Percentiles rank a stretch among this genome's conserved stretches.
Conservation (phyloP, 1,284 basidiomycete genomes). For the Prillingera fragicola region DNA sequence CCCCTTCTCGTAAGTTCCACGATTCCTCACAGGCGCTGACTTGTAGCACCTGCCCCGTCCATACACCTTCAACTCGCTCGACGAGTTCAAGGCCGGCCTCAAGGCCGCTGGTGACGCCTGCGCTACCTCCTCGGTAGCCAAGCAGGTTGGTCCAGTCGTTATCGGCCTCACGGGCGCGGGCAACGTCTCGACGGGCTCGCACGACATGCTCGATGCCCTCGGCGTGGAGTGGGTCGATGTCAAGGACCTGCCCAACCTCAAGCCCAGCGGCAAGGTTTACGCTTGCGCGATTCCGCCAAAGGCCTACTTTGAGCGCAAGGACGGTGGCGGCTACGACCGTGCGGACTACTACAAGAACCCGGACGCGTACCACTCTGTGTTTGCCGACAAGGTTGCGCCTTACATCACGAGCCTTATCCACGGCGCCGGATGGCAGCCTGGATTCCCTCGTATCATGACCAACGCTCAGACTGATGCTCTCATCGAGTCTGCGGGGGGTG, state of each 20-base stretch:
- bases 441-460: slow-evolving; percentile 71
- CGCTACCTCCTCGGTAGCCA: slow-evolving; percentile 4
- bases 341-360: slow-evolving; percentile 68
- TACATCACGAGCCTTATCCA: slow-evolving; percentile 78
- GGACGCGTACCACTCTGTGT: slow-evolving; percentile 60
- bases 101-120: slow-evolving; percentile 55
- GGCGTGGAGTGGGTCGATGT: slow-evolving; percentile 60
- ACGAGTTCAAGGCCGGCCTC: slow-evolving; percentile 58
- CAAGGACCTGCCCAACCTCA: slow-evolving; percentile 56
- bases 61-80: slow-evolving; percentile 62
- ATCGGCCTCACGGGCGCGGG: slow-evolving; percentile 76
- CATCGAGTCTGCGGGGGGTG: slow-evolving; percentile 51
- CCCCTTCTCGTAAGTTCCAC: slow-evolving; percentile 64
- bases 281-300: slow-evolving; percentile 65
- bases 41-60: slow-evolving; percentile 70
- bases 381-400: slow-evolving; percentile 69
- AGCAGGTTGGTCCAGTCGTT: slow-evolving; percentile 69
- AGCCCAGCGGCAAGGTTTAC: slow-evolving; percentile 59
- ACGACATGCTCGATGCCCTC: slow-evolving; percentile 65
- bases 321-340: slow-evolving; percentile 59
- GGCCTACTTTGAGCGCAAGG: slow-evolving; percentile 61
- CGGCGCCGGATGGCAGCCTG: slow-evolving; percentile 72
- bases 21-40: too few species aligned
- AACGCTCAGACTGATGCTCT: slow-evolving; percentile 57
- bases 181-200: slow-evolving; percentile 69